Evolutionary conservation across 805 yeast genomes (phyloP).

Genomic region (Debaryomyces maramus): DNA sequence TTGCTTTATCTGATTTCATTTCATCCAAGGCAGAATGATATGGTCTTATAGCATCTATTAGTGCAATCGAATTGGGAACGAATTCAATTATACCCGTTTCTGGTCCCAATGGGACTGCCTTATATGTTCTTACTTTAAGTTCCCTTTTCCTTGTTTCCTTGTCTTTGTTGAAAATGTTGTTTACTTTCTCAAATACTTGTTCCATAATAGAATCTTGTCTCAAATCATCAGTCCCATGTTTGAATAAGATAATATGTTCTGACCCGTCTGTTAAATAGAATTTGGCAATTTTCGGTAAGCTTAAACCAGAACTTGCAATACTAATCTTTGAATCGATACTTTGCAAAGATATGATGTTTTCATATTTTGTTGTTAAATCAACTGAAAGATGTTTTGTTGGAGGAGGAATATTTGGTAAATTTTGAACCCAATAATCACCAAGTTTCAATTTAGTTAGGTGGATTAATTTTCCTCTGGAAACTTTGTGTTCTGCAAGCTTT

Average conservation of each 20-base stretch:
- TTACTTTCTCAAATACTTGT: conserved; percentile 89
- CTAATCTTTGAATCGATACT: conserved; percentile 46
- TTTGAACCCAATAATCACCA: conserved; percentile 52
- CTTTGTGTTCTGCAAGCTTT: conserved; percentile 49
- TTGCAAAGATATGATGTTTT: conserved; percentile 46
- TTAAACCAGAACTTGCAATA: conserved; percentile 81
- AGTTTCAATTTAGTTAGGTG: conserved; percentile 34
- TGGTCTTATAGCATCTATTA: conserved; percentile 66
- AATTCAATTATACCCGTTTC: conserved; percentile 87
- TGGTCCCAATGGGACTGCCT: conserved; percentile 87
- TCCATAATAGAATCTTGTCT: conserved; percentile 98
- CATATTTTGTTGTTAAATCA: conserved; percentile 45
- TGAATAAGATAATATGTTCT: conserved; percentile 60
- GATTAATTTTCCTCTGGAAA: conserved; percentile 31
- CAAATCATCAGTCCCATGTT: conserved; percentile 87
- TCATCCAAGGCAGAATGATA: conserved; percentile 54
- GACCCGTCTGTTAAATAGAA: conserved; percentile 59
- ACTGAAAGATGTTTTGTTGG: conserved; percentile 58
- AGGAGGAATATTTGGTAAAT: conserved; percentile 58
- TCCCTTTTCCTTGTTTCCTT: conserved; percentile 56
- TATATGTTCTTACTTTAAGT: conserved; percentile 75
- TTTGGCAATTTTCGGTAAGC: conserved; percentile 78
- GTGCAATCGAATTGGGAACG: conserved; percentile 72
- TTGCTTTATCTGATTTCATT: conserved; percentile 55
- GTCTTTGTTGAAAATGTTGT: conserved; percentile 57